These are phyloP conservation scores for Paracorniculantispora psalliotae DNA, from an alignment of 2,329 filamentous ascomycete genomes.

Conservation along the genomic window DNA sequence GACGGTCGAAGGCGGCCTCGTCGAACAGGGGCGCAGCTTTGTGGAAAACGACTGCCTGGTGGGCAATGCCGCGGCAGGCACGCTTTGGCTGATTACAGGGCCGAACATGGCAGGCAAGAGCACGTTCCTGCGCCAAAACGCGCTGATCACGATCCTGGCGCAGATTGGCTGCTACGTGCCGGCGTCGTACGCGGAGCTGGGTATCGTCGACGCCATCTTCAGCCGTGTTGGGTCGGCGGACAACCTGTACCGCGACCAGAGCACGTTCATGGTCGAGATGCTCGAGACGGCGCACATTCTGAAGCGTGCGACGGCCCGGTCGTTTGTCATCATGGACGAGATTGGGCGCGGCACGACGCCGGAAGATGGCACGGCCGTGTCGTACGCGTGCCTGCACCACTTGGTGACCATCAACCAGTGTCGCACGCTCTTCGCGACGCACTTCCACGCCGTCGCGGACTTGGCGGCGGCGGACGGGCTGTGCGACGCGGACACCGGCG, in stretches of 20 bases:
- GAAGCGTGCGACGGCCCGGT: conserved; percentile 73
- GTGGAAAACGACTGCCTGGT: conserved; percentile 82
- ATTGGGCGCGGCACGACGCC: conserved; percentile 92
- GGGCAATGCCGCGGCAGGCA: conserved; percentile 59
- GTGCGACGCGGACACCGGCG: conserved; percentile 28
- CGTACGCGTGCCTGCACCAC: conserved; percentile 83
- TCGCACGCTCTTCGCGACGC: conserved; percentile 85
- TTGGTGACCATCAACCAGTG: conserved; percentile 72
- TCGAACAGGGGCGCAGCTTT: conserved; percentile 74
- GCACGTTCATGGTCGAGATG: conserved; percentile 99
- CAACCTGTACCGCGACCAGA: conserved; percentile 90
- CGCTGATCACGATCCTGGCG: conserved; percentile 86
- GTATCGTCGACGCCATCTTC: conserved; percentile 93
- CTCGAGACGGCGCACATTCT: conserved; percentile 90
- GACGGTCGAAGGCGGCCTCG: conserved; percentile 80
- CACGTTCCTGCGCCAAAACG: conserved; percentile 93
- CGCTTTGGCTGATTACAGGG: conserved; percentile 65
- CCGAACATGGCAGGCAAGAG: conserved; percentile 99
- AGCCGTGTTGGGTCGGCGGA: conserved; percentile 91
- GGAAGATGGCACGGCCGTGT: conserved; percentile 84
- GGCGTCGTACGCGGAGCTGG: conserved; percentile 77
- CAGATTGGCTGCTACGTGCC: conserved; percentile 93
- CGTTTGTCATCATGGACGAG: conserved; percentile 98
- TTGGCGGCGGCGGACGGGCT: conserved; percentile 56
- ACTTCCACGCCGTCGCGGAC: conserved; percentile 83